Conservation (phyloP, 1,284 basidiomycete species). For the Coriolopsis trogii region DNA sequence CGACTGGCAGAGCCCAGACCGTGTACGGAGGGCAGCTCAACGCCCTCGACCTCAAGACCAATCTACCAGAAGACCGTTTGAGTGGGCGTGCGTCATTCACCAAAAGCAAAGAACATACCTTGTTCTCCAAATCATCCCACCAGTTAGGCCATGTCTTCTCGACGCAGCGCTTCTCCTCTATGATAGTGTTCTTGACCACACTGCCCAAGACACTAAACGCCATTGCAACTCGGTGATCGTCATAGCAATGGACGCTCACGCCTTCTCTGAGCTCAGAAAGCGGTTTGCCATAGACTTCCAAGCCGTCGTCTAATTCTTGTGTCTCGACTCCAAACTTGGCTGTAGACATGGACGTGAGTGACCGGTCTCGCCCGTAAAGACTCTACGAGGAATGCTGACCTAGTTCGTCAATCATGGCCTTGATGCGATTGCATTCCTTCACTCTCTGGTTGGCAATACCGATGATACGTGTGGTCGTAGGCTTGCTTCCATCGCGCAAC, state of each 20-base stretch:
- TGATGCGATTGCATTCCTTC: conserved; percentile 97
- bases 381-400: conserved; percentile 48
- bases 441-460: conserved; percentile 99
- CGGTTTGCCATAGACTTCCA: conserved; percentile 86
- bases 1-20: conserved; percentile 47
- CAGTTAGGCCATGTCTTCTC: conserved; percentile 99
- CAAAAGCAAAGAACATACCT: conserved; percentile 49
- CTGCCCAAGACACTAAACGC: conserved; percentile 91
- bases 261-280: conserved; percentile 64
- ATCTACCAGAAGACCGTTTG: conserved; percentile 62
- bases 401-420: conserved; percentile 95
- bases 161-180: conserved; percentile 97
- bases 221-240: conserved; percentile 99
- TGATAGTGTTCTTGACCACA: conserved; percentile 73
- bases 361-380: neutral
- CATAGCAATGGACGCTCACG: conserved; percentile 91
- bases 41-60: conserved; percentile 86
- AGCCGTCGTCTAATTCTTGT: conserved; percentile 90
- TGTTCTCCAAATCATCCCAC: conserved; percentile 98
- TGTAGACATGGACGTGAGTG: conserved; percentile 35
- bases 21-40: conserved; percentile 64
- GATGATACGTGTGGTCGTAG: conserved; percentile 76
- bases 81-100: neutral
- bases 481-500: conserved; percentile 35
- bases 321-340: conserved; percentile 96